Conservation (phyloP, 805 yeast genomes). For the Cyberlindnera subsufficiens region DNA sequence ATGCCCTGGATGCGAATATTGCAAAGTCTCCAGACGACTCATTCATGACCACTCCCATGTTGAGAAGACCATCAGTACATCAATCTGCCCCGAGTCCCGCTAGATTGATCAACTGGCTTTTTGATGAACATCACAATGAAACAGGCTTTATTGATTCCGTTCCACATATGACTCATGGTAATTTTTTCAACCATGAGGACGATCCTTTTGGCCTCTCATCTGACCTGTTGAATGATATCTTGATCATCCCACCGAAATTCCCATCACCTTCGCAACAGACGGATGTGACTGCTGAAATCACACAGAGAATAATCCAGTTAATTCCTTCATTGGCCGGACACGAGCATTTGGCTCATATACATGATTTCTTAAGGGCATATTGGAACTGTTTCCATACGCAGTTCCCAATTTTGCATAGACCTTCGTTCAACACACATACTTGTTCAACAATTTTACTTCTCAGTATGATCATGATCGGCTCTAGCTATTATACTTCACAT, state of each 20-base stretch:
- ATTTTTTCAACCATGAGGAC: constrained; percentile 24
- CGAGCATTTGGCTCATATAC: constrained; percentile 17
- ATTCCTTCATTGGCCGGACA: constrained; percentile 20
- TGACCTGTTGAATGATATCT: constrained; percentile 21
- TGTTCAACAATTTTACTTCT: constrained; percentile 48
- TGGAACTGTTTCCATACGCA: constrained; percentile 33
- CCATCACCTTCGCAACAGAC: constrained; percentile 25
- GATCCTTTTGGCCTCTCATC: constrained; percentile 26
- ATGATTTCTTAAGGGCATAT: constrained; percentile 21
- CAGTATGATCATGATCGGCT: constrained; percentile 39
- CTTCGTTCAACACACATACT: constrained; percentile 46
- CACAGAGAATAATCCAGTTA: constrained; percentile 10
- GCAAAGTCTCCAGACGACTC: background rate
- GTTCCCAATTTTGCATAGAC: constrained; percentile 41
- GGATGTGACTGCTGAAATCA: constrained; percentile 19
- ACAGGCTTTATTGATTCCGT: constrained; percentile 8
- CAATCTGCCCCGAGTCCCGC: constrained; percentile 17
- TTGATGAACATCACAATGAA: constrained; percentile 19
- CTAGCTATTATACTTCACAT: constrained; percentile 19
- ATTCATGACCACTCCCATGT: background rate
- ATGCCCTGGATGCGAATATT: constrained; percentile 10
- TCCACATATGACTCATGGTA: constrained; percentile 18
- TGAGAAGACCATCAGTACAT: background rate
- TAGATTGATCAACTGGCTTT: constrained; percentile 23
- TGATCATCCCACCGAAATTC: constrained; percentile 25